A percentile compares a stretch with the other conserved stretches of the same genome.
Conservation (phyloP, 140 eudicot species). For the Ambrosia hybrid region DNA sequence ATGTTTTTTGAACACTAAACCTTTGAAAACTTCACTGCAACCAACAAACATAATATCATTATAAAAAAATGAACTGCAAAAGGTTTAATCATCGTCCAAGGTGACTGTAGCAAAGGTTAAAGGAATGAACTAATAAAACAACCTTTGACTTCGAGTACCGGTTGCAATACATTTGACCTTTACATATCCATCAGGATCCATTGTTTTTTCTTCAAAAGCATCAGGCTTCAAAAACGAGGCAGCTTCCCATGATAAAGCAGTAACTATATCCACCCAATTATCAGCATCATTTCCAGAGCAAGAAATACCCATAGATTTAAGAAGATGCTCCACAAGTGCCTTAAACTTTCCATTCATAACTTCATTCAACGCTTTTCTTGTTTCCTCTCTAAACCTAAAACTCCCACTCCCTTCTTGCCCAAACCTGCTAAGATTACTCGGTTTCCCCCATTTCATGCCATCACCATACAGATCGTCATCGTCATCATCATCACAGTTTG, state of each 20-base stretch:
- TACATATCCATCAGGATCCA: constrained; percentile 86
- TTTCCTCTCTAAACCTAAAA: constrained; percentile 63
- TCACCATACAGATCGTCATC: constrained; percentile 55
- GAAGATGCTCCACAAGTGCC: constrained; percentile 62
- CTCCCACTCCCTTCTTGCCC: constrained; percentile 55
- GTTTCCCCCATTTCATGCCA: constrained; percentile 61
- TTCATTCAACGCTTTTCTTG: constrained; percentile 50
- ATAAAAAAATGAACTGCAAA: neutral
- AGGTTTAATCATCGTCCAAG: neutral
- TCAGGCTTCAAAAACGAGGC: constrained; percentile 81
- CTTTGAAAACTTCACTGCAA: constrained; percentile 76
- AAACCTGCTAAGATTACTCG: constrained; percentile 61
- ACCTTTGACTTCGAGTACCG: constrained; percentile 76
- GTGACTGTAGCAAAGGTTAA: neutral
- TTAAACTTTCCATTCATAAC: constrained; percentile 72
- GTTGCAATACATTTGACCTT: constrained; percentile 82
- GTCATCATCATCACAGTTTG: constrained; percentile 61
- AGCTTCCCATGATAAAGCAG: constrained; percentile 87
- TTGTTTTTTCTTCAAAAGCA: constrained; percentile 57
- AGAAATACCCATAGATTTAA: constrained; percentile 56
- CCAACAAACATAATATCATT: constrained; percentile 15
- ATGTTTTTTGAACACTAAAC: constrained; percentile 93
- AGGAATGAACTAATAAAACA: constrained; percentile 8
- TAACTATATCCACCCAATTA: constrained; percentile 74
- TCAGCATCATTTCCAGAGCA: constrained; percentile 36